Evolutionary conservation across 805 yeast species (phyloP).

Genomic region (Vanderwaltozyma polyspora): DNA sequence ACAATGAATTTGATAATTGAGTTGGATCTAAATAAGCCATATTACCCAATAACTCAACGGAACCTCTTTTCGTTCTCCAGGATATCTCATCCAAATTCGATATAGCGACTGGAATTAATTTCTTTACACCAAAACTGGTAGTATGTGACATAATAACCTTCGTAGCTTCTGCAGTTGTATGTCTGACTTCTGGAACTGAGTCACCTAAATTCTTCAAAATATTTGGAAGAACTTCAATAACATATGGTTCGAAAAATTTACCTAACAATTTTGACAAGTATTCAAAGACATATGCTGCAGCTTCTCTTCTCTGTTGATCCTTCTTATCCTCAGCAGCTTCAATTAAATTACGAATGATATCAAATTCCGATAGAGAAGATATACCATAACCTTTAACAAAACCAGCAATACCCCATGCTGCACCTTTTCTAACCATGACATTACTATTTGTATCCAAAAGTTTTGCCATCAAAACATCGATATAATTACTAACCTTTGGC

Average conservation of each 20-base stretch:
- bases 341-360: slow-evolving; percentile 59
- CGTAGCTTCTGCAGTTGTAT: slow-evolving; percentile 80
- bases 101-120: slow-evolving; percentile 83
- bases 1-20: slow-evolving; percentile 79
- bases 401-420: slow-evolving; percentile 95
- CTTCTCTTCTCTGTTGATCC: slow-evolving; percentile 63
- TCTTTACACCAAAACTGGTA: slow-evolving; percentile 84
- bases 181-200: slow-evolving; percentile 71
- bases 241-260: slow-evolving; percentile 83
- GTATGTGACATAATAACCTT: slow-evolving; percentile 81
- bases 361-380: slow-evolving; percentile 60
- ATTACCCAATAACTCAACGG: slow-evolving; percentile 90
- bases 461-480: slow-evolving; percentile 48
- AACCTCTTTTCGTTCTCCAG: slow-evolving; percentile 95
- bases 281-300: slow-evolving; percentile 79
- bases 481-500: slow-evolving; percentile 38
- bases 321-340: slow-evolving; percentile 85
- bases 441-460: slow-evolving; percentile 37
- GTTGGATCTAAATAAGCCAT: slow-evolving; percentile 97
- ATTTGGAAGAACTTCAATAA: slow-evolving; percentile 74
- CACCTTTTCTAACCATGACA: slow-evolving; percentile 65
- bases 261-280: slow-evolving; percentile 71
- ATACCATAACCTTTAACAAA: slow-evolving; percentile 85
- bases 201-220: slow-evolving; percentile 80
- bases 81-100: slow-evolving; percentile 76